These are phyloP conservation scores for Coffea humblotiana DNA, from an alignment of 305 asterid genomes.

Conservation along the genomic window DNA sequence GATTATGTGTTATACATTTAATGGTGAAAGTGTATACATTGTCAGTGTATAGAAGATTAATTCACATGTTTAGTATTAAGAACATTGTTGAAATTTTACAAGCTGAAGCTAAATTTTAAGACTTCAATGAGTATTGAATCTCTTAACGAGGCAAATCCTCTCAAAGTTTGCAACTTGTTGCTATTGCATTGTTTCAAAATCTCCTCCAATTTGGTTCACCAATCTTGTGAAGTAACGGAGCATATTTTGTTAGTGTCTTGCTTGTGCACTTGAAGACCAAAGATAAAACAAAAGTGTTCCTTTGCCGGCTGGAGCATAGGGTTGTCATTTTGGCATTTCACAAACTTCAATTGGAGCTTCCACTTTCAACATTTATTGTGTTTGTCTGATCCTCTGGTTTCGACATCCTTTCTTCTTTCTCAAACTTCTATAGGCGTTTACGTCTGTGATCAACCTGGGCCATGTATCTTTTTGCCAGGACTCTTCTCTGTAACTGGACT, in stretches of 20 bases:
- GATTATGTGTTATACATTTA: too few relatives aligned
- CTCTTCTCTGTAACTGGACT: neutral
- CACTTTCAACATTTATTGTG: neutral
- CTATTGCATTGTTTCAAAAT: neutral
- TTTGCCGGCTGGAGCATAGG: slow-evolving; percentile 4
- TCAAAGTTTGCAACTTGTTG: too few relatives aligned
- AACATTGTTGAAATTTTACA: neutral
- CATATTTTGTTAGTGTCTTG: neutral
- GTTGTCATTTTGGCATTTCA: neutral
- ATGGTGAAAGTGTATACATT: too few relatives aligned
- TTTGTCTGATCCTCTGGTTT: neutral
- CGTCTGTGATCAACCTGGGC: neutral
- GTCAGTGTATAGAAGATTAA: too few relatives aligned
- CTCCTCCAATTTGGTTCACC: too few relatives aligned
- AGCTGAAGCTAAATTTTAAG: too few relatives aligned
- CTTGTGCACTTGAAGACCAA: slow-evolving; percentile 4
- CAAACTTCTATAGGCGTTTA: neutral
- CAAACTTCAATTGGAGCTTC: neutral
- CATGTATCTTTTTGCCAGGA: neutral
- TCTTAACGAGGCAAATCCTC: neutral
- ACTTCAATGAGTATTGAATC: too few relatives aligned
- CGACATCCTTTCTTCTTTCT: neutral
- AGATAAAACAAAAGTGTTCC: neutral
- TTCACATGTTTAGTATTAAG: neutral
- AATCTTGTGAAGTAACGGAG: neutral